Base-by-base conservation (phyloP, 257 asterid species). In the Eucommia ulmoides region DNA sequence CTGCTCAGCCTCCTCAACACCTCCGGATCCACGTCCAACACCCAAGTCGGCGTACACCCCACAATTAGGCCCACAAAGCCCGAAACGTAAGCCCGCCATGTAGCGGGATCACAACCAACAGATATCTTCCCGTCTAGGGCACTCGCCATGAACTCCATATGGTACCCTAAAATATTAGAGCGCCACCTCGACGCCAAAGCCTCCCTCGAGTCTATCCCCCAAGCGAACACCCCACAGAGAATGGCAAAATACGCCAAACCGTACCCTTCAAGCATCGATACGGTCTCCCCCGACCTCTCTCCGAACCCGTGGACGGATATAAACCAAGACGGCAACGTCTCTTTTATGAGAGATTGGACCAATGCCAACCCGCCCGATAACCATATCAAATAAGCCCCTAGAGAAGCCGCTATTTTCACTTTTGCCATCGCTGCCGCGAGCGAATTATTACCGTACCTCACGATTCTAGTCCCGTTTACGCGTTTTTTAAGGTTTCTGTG, bases 281-380 rank as follows among this genome's bases (percentile, higher is more conserved):
- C 71, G 48, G 73, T 65, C 51, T 72, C 78, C 18, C 57, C 61
- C 8, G 63, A 51, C 2, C 53, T 66, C 56, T 68, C 80, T 29
- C 70, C 66, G 8, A 72, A 52, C 45, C 53, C 57, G 50, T 78
- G 91, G 52, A 58, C 70, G 1, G 94, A 82, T 71, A 89, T 68
- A 47, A 89, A 85, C 98, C 98, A 89, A 59, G 93, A 80, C 9
- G 98, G 98, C 53, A 89, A 81, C 18, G 84, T 78, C 73, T 89
- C 98, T 48, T 80, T 85, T 24, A 89, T 64, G 20, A 89, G 56
- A 24, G 98, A 80, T 56, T 81, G 93, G 24, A 89, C 84, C 19
- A 85, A 60, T 49, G 84, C 96, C 15, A 79, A 62, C 1, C 96
- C 98, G 22, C 98, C 98, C 0, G 93, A 78, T 44, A 89, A 45